Conservation (phyloP, 106 monocot species). For the Narthecium ossifragum region DNA sequence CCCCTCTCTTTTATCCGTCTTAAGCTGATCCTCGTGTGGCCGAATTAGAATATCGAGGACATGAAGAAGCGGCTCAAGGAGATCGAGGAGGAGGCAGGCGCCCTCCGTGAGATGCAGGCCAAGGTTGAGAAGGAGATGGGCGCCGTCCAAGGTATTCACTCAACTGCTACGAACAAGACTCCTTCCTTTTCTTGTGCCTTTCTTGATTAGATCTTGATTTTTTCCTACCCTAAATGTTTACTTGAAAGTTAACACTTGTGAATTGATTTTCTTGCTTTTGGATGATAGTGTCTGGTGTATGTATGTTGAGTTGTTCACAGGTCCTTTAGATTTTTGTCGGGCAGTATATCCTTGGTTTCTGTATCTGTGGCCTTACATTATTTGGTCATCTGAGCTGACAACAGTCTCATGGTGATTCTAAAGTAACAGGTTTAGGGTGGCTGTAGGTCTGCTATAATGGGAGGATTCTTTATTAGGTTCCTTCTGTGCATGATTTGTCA, state of each 20-base stretch:
- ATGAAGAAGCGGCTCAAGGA: constrained; percentile 66
- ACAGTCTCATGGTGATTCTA: too few relatives aligned
- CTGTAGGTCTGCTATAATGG: too few relatives aligned
- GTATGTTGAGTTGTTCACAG: too few relatives aligned
- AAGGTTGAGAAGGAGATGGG: constrained; percentile 81
- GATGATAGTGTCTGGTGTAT: background rate
- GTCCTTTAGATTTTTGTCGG: too few relatives aligned
- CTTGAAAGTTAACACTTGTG: too few relatives aligned
- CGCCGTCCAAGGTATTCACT: constrained; percentile 37
- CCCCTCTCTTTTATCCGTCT: background rate
- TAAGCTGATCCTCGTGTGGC: background rate
- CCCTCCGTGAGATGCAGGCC: constrained; percentile 69
- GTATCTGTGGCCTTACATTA: too few relatives aligned
- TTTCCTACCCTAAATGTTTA: background rate
- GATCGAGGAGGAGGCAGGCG: constrained; percentile 66
- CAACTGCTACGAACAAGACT: too few relatives aligned
- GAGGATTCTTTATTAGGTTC: too few relatives aligned
- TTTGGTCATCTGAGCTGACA: too few relatives aligned
- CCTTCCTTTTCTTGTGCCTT: background rate
- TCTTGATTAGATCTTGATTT: background rate
- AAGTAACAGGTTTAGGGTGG: too few relatives aligned
- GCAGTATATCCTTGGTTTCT: too few relatives aligned
- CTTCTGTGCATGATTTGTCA: too few relatives aligned
- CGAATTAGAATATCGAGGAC: constrained; percentile 35
- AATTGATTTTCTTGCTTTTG: background rate